Percentiles rank a stretch among this genome's conserved stretches.
Conservation (phyloP, 2,329 filamentous ascomycete species). For the Metarhizium sp. region DNA sequence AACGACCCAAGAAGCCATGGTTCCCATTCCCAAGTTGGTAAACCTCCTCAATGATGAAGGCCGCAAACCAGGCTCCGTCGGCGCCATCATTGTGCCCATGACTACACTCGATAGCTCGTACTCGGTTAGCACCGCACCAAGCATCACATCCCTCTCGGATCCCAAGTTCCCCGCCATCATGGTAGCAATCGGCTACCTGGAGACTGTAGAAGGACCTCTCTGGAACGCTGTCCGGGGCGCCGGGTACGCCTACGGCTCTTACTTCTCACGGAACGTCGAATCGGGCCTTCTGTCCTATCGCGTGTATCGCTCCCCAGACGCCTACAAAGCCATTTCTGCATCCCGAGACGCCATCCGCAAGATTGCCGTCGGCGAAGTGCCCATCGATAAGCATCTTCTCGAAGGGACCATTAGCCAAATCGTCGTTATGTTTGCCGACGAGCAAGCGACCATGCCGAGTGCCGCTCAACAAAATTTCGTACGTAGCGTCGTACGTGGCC, state of each 20-base stretch:
- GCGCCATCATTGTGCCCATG: constrained; percentile 78
- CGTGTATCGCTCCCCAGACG: constrained; percentile 84
- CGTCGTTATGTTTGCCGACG: constrained; percentile 76
- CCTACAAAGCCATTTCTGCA: constrained; percentile 74
- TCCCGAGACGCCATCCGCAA: constrained; percentile 65
- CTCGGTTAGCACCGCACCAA: constrained; percentile 64
- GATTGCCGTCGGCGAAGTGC: constrained; percentile 60
- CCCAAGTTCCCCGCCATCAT: constrained; percentile 73
- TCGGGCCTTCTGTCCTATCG: constrained; percentile 74
- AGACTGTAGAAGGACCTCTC: constrained; percentile 85
- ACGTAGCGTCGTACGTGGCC: constrained; percentile 65
- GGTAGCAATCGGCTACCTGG: constrained; percentile 84
- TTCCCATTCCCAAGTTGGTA: constrained; percentile 60
- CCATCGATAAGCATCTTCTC: constrained; percentile 72
- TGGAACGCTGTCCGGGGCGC: constrained; percentile 91
- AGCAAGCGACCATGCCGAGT: constrained; percentile 74
- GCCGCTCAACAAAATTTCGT: constrained; percentile 81
- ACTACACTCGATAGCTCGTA: constrained; percentile 88
- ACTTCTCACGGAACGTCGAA: constrained; percentile 69
- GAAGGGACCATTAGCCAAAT: constrained; percentile 88
- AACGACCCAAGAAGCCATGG: constrained; percentile 38
- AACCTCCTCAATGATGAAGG: constrained; percentile 70
- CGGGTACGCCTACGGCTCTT: constrained; percentile 83
- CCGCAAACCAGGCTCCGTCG: constrained; percentile 61
- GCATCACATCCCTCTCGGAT: constrained; percentile 66